phyloP scores from a whole-genome alignment of 306 rosid genomes.

The Cucurbita moschata region DNA sequence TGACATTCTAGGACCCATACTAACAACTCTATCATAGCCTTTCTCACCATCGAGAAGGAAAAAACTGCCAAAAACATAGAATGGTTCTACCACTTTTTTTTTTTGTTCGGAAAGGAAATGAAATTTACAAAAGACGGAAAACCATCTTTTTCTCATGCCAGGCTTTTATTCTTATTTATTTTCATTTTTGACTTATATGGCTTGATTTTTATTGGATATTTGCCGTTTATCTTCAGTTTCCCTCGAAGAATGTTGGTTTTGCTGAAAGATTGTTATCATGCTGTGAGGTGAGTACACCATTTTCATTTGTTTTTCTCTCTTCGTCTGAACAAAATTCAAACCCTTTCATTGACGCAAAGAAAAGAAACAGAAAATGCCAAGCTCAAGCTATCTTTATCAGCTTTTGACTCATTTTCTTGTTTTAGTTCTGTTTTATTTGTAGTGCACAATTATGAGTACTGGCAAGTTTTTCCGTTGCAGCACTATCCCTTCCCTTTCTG shows the following conservation, averaged over 20 bases:
- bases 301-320: background rate
- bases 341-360: background rate
- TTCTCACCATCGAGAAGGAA: background rate
- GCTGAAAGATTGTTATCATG: constrained; percentile 62
- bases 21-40: background rate
- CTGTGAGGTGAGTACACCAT: constrained; percentile 53
- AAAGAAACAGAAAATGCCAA: background rate
- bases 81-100: background rate
- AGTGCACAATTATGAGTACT: background rate
- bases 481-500: background rate
- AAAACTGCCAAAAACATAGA: background rate
- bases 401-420: background rate
- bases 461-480: background rate
- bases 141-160: background rate
- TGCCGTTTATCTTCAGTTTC: constrained; percentile 29
- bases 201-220: background rate
- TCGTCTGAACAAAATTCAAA: background rate
- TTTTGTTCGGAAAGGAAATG: background rate
- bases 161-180: background rate
- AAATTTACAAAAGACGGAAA: background rate
- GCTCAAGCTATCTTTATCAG: background rate
- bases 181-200: background rate
- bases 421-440: background rate
- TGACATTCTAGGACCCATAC: background rate
- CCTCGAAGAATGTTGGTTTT: constrained; percentile 45